A percentile compares a stretch with the other conserved stretches of the same genome.
These are phyloP conservation scores for Penicillium sp. DNA, from an alignment of 2,329 filamentous ascomycete genomes.

Conservation along the genomic window DNA sequence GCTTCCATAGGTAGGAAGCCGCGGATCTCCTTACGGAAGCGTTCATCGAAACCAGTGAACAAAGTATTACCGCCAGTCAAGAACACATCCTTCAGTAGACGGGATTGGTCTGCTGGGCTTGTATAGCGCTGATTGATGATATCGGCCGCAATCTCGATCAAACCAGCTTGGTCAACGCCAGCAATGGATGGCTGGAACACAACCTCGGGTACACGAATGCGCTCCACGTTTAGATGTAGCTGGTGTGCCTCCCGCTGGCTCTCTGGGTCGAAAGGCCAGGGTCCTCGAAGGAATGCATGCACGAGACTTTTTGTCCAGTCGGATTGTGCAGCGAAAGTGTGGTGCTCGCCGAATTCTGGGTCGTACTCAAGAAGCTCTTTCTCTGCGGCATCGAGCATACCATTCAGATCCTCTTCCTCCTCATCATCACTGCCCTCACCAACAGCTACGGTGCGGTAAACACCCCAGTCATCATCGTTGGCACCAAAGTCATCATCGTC, in stretches of 20 bases:
- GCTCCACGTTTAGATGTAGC: constrained; percentile 93
- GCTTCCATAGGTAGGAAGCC: constrained; percentile 69
- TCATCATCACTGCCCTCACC: constrained; percentile 79
- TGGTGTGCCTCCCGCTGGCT: constrained; percentile 80
- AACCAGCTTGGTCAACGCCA: constrained; percentile 86
- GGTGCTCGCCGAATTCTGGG: constrained; percentile 83
- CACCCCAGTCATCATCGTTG: constrained; percentile 96
- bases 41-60: constrained; percentile 82
- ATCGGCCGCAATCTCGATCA: constrained; percentile 87
- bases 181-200: constrained; percentile 91
- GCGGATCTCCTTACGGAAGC: constrained; percentile 69
- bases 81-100: constrained; percentile 82
- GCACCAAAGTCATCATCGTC: constrained; percentile 97
- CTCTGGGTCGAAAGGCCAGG: constrained; percentile 78
- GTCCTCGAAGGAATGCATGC: constrained; percentile 85
- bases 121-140: constrained; percentile 80
- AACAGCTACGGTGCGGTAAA: constrained; percentile 88
- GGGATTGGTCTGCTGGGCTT: constrained; percentile 57
- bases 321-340: constrained; percentile 85
- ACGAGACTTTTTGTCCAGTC: constrained; percentile 93
- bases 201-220: constrained; percentile 89
- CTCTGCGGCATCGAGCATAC: constrained; percentile 73
- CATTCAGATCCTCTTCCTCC: constrained; percentile 83
- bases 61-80: constrained; percentile 90
- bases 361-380: constrained; percentile 83